phyloP scores from a whole-genome alignment of 768 basidiomycete species.

The Austroboletus festivus region DNA sequence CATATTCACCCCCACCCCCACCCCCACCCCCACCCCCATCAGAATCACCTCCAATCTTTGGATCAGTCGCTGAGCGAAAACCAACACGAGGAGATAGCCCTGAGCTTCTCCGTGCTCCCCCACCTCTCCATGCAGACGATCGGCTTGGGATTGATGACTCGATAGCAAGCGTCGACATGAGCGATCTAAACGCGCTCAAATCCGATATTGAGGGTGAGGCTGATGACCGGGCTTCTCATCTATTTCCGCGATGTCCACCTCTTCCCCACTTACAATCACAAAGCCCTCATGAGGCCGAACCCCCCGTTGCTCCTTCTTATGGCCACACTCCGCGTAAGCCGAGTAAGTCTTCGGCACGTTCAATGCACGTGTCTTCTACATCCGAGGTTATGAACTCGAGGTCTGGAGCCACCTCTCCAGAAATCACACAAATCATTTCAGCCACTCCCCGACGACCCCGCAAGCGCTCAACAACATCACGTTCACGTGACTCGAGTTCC shows the following conservation, averaged over 20 bases:
- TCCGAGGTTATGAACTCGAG: slow-evolving; percentile 6
- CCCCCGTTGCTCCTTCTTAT: slow-evolving; percentile 13
- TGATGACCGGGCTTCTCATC: slow-evolving; percentile 21
- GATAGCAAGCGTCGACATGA: slow-evolving; percentile 30
- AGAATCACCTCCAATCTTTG: slow-evolving; percentile 4
- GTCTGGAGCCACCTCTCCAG: slow-evolving; percentile 33
- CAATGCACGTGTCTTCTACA: slow-evolving; percentile 10
- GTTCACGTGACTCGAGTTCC: slow-evolving; percentile 23
- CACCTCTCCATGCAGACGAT: not conserved
- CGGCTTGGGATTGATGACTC: slow-evolving; percentile 20
- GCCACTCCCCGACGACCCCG: slow-evolving; percentile 37
- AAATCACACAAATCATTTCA: slow-evolving; percentile 40
- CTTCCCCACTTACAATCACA: slow-evolving; percentile 16
- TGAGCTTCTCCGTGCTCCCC: slow-evolving; percentile 17
- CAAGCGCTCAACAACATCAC: slow-evolving; percentile 21
- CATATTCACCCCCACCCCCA: not conserved
- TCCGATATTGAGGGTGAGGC: slow-evolving; percentile 27
- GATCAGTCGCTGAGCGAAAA: slow-evolving; percentile 8
- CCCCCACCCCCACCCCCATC: not conserved
- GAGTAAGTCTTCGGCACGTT: slow-evolving; percentile 15
- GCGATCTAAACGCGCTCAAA: slow-evolving; percentile 30
- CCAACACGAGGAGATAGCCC: slow-evolving; percentile 15
- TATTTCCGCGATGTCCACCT: slow-evolving; percentile 28
- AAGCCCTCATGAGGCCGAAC: slow-evolving; percentile 4
- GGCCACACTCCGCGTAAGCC: slow-evolving; percentile 24